Percentiles rank a stretch among this genome's conserved stretches.
Evolutionary conservation across 2,329 filamentous ascomycete genomes (phyloP).

Genomic region (Volutella citrinella): DNA sequence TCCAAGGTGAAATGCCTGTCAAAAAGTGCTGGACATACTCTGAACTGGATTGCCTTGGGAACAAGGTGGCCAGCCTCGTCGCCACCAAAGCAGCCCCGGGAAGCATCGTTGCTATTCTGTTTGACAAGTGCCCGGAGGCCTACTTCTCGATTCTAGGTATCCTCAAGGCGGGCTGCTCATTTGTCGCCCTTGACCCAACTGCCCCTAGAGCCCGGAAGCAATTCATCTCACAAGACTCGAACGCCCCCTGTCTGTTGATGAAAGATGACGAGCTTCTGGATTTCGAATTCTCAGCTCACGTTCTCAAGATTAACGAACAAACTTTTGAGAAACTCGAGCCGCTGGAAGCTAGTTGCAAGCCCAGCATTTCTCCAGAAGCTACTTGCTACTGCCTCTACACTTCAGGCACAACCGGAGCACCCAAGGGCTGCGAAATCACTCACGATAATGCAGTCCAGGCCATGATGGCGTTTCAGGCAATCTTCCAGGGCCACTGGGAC

Average conservation of each 20-base stretch:
- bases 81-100: conserved; percentile 48
- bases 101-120: conserved; percentile 70
- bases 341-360: conserved; percentile 12
- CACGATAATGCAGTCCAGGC: conserved; percentile 88
- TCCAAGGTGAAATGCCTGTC: conserved; percentile 43
- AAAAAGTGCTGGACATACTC: conserved; percentile 68
- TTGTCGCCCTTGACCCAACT: conserved; percentile 74
- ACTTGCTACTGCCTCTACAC: conserved; percentile 85
- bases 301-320: conserved; percentile 32
- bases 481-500: conserved; percentile 76
- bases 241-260: conserved; percentile 60
- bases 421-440: conserved; percentile 84
- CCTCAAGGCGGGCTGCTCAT: conserved; percentile 77
- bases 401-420: conserved; percentile 80
- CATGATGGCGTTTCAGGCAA: conserved; percentile 77
- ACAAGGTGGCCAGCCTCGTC: conserved; percentile 68
- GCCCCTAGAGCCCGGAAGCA: conserved; percentile 70
- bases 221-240: conserved; percentile 76
- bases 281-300: conserved; percentile 29
- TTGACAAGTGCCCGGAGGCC: conserved; percentile 81
- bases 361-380: conserved; percentile 40
- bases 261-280: conserved; percentile 32
- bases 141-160: conserved; percentile 81
- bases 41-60: conserved; percentile 69
- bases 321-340: conserved; percentile 22